A percentile compares a stretch with the other conserved stretches of the same genome.
phyloP scores from a whole-genome alignment of 2,329 filamentous ascomycete species.

The Colletotrichum phormii region DNA sequence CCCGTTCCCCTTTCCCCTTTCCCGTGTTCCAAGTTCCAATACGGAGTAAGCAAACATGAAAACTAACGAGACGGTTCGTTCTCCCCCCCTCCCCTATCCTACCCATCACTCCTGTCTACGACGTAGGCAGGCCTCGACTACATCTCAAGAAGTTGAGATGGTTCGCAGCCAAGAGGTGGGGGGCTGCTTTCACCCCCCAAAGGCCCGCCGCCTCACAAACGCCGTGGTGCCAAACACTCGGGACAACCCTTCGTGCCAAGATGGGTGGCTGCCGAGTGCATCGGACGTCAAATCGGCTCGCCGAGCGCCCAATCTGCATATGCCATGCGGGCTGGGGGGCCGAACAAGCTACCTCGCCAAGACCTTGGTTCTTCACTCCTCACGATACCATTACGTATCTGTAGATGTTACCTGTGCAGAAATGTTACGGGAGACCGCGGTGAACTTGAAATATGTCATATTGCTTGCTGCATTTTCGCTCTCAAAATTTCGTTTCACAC shows the following conservation, averaged over 20 bases:
- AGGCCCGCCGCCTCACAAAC: too few species aligned
- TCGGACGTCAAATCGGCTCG: neutral
- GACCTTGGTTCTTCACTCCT: neutral
- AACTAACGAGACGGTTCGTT: too few species aligned
- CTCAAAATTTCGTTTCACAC: slow-evolving; percentile 26
- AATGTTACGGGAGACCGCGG: neutral
- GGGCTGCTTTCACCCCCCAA: too few species aligned
- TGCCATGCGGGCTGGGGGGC: neutral
- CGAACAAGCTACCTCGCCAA: neutral
- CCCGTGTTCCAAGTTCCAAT: too few species aligned
- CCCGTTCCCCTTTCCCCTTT: too few species aligned
- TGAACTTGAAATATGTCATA: neutral
- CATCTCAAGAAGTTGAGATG: neutral
- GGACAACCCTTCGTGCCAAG: slow-evolving; percentile 23
- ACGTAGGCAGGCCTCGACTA: neutral
- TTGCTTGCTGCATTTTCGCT: slow-evolving; percentile 29
- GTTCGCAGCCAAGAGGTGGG: neutral
- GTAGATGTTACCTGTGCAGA: neutral
- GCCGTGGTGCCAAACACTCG: neutral
- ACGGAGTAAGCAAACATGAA: too few species aligned
- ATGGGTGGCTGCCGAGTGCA: slow-evolving; percentile 16
- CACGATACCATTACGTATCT: too few species aligned
- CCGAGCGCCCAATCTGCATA: neutral
- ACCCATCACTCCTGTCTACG: neutral
- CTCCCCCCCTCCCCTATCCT: too few species aligned